Base-by-base conservation (phyloP, 1,284 basidiomycete species). In the Neolentinus lepideus region DNA sequence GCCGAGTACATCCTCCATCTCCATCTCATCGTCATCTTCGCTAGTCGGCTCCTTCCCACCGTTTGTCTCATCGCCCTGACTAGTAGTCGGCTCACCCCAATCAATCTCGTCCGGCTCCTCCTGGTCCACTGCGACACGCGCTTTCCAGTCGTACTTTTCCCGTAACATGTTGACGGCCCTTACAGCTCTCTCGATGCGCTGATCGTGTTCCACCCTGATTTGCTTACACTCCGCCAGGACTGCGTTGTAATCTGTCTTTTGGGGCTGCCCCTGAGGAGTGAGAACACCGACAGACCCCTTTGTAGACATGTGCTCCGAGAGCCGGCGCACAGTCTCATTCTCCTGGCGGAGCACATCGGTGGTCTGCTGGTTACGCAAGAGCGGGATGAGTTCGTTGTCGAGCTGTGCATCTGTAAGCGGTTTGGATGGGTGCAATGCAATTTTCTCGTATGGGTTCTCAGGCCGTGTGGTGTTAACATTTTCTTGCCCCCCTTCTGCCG, bases 101-200 rank as follows among this genome's bases (percentile, higher is more conserved):
- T 80, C 80, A 47, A 87, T 69, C 58, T 89, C 87, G 61, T 90
- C 86, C 2, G 85, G 85, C 64, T 90, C 88, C 59, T 84, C 84
- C 38, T 82, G 79, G 61, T 85, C 83, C 24, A 88, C 85, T 57
- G 78, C 80, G 16, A 90, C 84, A 29, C 88, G 75, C 57, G 81
- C 79, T 63, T 83, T 84, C 85, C 87, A 89, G 53, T 90, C 87
- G 65, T 84, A 90, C 66, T 81, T 85, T 55, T 91, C 89, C 55
- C 77, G 72, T 4, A 91, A 70, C 76, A 90, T 82, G 45, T 74
- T 75, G 8, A 91, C 87, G 0, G 89, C 88, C 33, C 83, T 74
- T 19, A 84, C 76, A 0, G 88, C 88, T 12, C 88, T 75, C 57
- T 88, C 86, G 2, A 84, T 84, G 3, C 88, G 77, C 43, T 72